Percentiles rank a stretch among this genome's conserved stretches.
Evolutionary conservation across 371 early-diverging fungal genomes (phyloP).

Genomic region (Capillidium rhysosporum): DNA sequence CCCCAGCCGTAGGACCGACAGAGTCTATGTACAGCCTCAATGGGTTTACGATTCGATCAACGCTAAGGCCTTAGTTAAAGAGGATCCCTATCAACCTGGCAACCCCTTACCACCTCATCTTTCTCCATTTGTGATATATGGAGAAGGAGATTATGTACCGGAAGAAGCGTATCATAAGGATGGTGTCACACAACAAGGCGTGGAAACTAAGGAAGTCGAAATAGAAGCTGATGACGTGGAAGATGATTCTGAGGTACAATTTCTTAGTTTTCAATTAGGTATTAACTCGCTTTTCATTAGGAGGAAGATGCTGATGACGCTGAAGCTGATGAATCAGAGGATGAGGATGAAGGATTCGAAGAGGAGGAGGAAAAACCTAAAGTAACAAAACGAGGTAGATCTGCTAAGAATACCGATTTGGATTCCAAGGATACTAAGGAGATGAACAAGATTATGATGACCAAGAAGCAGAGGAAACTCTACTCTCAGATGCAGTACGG

Average conservation of each 20-base stretch:
- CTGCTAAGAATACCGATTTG: conserved; percentile 14
- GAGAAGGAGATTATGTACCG: conserved; percentile 76
- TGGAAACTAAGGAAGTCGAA: conserved; percentile 17
- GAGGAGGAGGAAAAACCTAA: conserved; percentile 16
- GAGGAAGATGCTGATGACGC: conserved; percentile 13
- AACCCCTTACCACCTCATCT: conserved; percentile 76
- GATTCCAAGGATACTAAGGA: conserved; percentile 69
- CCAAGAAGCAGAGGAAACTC: conserved; percentile 70
- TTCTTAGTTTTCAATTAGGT: not conserved
- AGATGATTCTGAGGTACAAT: conserved; percentile 16
- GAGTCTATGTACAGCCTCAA: conserved; percentile 94
- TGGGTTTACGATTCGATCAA: conserved; percentile 94
- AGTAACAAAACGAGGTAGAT: conserved; percentile 23
- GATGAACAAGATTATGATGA: conserved; percentile 84
- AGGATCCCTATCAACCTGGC: conserved; percentile 60
- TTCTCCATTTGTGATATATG: conserved; percentile 77
- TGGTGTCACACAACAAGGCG: conserved; percentile 18
- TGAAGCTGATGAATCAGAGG: conserved; percentile 1
- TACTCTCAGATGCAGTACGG: conserved; percentile 19
- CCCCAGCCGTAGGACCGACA: conserved; percentile 33
- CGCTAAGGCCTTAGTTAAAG: conserved; percentile 44
- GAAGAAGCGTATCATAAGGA: conserved; percentile 19
- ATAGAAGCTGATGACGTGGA: conserved; percentile 17
- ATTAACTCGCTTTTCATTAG: not conserved
- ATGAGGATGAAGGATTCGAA: not conserved